Percentiles rank a stretch among this genome's conserved stretches.
These are phyloP conservation scores for Geranium rotundifolium DNA, from an alignment of 345 rosid species.

Conservation along the genomic window DNA sequence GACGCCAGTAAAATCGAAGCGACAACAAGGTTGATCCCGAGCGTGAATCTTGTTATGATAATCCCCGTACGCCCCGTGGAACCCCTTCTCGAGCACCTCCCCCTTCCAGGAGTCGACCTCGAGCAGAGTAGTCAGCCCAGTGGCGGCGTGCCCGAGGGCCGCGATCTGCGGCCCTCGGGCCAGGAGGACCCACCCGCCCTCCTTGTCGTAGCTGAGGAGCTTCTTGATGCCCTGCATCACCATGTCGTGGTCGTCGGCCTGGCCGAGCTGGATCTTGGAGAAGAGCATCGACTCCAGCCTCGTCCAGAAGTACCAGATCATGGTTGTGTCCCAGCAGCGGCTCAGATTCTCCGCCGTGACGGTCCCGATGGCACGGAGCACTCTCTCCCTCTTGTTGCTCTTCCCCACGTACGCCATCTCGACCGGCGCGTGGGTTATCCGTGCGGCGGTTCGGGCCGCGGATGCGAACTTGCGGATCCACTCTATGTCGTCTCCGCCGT, in stretches of 20 bases:
- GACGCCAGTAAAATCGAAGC: slow-evolving; percentile 53
- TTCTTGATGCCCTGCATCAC: slow-evolving; percentile 76
- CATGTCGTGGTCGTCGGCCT: slow-evolving; percentile 48
- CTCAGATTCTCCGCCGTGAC: slow-evolving; percentile 46
- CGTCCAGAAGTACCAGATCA: slow-evolving; percentile 95
- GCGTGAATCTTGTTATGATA: slow-evolving; percentile 39
- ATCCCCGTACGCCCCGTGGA: slow-evolving; percentile 42
- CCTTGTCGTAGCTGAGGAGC: slow-evolving; percentile 71
- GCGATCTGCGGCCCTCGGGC: slow-evolving; percentile 48
- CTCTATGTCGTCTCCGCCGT: slow-evolving; percentile 74
- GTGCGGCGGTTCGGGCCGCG: slow-evolving; percentile 42
- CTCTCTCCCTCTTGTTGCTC: slow-evolving; percentile 57
- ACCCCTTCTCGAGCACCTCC: slow-evolving; percentile 40
- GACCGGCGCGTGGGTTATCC: slow-evolving; percentile 36
- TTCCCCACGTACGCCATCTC: slow-evolving; percentile 85
- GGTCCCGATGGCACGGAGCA: slow-evolving; percentile 23
- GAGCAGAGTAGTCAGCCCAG: slow-evolving; percentile 32
- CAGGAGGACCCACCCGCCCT: slow-evolving; percentile 75
- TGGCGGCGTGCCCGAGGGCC: slow-evolving; percentile 47
- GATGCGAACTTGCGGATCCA: slow-evolving; percentile 70
- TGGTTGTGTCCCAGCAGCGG: slow-evolving; percentile 49
- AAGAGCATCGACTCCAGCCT: slow-evolving; percentile 77
- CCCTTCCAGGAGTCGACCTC: slow-evolving; percentile 65
- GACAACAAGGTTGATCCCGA: slow-evolving; percentile 45
- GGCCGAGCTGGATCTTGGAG: slow-evolving; percentile 78